Conservation (phyloP, 768 basidiomycete species). For the Pluteus cervinus region DNA sequence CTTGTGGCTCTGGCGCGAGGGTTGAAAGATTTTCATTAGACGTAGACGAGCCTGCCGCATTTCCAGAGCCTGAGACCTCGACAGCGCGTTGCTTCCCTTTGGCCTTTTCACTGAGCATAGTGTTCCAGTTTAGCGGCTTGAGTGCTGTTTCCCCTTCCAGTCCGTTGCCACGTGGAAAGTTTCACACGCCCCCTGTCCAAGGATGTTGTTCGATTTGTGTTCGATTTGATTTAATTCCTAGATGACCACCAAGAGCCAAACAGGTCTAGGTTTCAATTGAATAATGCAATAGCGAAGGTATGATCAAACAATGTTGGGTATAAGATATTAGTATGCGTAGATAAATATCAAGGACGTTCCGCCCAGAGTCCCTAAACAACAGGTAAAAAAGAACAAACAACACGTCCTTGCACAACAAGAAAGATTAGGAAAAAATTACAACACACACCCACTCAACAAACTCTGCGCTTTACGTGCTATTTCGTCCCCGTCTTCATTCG, state of each 20-base stretch:
- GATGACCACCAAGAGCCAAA: no score
- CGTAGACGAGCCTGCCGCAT: slow-evolving; percentile 11
- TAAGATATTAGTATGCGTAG: no score
- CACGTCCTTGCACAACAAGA: neutral
- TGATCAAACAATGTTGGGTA: no score
- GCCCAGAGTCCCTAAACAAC: no score
- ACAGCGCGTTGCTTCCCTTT: slow-evolving; percentile 76
- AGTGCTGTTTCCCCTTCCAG: neutral
- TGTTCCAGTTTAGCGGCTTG: neutral
- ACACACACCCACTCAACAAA: slow-evolving; percentile 32
- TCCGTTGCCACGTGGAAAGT: no score
- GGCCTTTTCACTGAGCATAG: slow-evolving; percentile 74
- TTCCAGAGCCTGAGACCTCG: slow-evolving; percentile 35
- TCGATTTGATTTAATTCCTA: no score
- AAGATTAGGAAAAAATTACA: slow-evolving; percentile 9
- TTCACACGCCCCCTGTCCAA: no score
- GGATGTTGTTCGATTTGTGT: no score
- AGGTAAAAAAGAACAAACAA: neutral
- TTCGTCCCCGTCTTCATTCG: slow-evolving; percentile 20
- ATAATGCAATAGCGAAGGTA: no score
- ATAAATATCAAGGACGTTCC: no score
- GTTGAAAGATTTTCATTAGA: slow-evolving; percentile 12
- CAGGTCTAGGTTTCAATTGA: no score
- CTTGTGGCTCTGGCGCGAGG: slow-evolving; percentile 9
- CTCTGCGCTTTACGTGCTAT: slow-evolving; percentile 35